Conservation (phyloP, 1,139 yeast genomes). For the Debaryomyces robertsiae region DNA sequence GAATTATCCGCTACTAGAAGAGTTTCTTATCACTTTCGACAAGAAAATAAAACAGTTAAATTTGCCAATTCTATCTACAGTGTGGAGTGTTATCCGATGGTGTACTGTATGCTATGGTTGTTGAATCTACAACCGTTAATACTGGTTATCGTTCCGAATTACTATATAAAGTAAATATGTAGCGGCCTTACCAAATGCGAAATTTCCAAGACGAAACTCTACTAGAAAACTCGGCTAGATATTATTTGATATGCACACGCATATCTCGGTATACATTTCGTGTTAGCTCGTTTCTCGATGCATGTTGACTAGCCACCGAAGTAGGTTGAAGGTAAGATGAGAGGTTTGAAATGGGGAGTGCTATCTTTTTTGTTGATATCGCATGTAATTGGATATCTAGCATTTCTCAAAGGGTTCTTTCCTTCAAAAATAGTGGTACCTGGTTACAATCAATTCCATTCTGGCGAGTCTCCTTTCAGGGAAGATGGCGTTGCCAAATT, state of each 20-base stretch:
- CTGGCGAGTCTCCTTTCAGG: slow-evolving; percentile 22
- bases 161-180: not conserved
- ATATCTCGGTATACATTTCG: no score
- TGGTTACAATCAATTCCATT: slow-evolving; percentile 48
- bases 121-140: slow-evolving; percentile 1
- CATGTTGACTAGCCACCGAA: no score
- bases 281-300: no score
- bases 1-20: no score
- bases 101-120: no score
- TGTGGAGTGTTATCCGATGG: no score
- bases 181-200: not conserved
- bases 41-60: no score
- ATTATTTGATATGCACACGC: no score
- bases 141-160: slow-evolving; percentile 2
- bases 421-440: slow-evolving; percentile 78
- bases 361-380: not conserved
- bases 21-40: no score
- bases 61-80: no score
- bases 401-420: slow-evolving; percentile 82
- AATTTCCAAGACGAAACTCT: no score
- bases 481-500: slow-evolving; percentile 49
- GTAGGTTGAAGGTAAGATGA: not conserved
- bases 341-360: slow-evolving; percentile 4
- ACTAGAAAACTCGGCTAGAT: no score
- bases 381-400: slow-evolving; percentile 52